Base-by-base conservation (phyloP, 1,284 basidiomycete genomes). In the Tausonia pullulans region DNA sequence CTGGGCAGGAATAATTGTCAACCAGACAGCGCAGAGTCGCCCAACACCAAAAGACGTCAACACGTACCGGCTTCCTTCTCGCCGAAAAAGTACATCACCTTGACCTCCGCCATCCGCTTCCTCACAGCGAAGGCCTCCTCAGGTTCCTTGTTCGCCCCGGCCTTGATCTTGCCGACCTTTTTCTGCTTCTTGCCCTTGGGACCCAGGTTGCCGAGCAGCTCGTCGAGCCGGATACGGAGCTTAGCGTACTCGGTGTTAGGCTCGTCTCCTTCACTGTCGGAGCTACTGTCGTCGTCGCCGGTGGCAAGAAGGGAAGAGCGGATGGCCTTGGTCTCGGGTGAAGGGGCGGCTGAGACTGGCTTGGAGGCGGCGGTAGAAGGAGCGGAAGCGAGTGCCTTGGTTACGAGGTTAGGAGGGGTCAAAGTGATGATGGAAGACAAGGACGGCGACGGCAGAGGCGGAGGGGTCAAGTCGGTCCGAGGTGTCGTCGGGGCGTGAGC, bases 41-140 rank as follows among this genome's bases (percentile, higher is more conserved):
- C 39, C 5, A 46, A 27, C 5, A 43, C 39, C 27, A 27, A 27
- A 27, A 27, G 27, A 27, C 27, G 7, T 27, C 58, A 61, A 27
- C 9, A 68, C 74, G 57, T 44, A 77, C 76, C 75, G 0, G 77
- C 89, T 65, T 88, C 86, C 65, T 80, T 82, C 68, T 83, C 78
- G 67, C 84, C 82, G 71, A 92, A 93, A 69, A 92, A 81, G 70
- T 91, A 90, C 70, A 87, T 83, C 57, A 79, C 78, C 73, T 84
- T 83, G 16, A 87, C 72, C 46, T 77, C 77, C 44, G 79, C 74
- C 44, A 92, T 77, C 53, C 79, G 82, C 63, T 79, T 76, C 39
- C 82, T 81, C 58, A 92, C 74, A 3, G 72, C 73, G 39, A 76
- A 73, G 63, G 82, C 76, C 69, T 81, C 73, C 69, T 67, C 75